Base-by-base conservation (phyloP, 495 filamentous ascomycete genomes). In the Opeltia flavorubescens region DNA sequence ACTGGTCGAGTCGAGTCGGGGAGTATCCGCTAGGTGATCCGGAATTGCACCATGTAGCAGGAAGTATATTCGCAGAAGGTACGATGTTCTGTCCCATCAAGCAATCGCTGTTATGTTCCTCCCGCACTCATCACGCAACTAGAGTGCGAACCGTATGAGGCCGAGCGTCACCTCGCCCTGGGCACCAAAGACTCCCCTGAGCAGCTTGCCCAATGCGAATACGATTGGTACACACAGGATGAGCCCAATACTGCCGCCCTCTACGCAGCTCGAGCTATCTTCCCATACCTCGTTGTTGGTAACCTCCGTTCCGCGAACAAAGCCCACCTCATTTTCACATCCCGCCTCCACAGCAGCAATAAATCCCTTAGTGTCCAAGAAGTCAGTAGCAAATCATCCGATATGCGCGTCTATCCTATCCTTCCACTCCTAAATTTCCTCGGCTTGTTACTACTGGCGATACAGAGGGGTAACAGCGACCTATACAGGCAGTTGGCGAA, bases 391-490 rank as follows among this genome's bases (percentile, higher is more conserved):
- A 67, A 77, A 30, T 76, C 66, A 50, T 74, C 79, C 28, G 87
- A 94, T 50, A 62, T 85, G 48, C 78, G 83, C 40, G 76, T 96
- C 44, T 95, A 87, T 62, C 86, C 93, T 2, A 67, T 69, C 1
- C 67, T 98, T 48, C 91, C 91, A 43, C 70, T 96, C 51, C 69
- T 99, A 47, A 99, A 99, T 62, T 96, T 96, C 66, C 67, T 96
- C 29, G 81, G 75, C 29, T 64, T 96, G 55, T 62, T 99, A 48
- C 65, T 96, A 15, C 70, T 95, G 41, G 81, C 86, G 3, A 73
- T 93, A 21, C 87, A 91, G 62, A 78, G 84, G 49, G 88, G 86
- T 7, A 79, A 68, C 27, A 65, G 74, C 6, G 86, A 94, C 55
- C 56, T 95, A n/a, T 96, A 84, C 65, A 78, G 78, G 51, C 80